Percentiles rank a stretch among this genome's conserved stretches.
Evolutionary conservation across 345 rosid genomes (phyloP).

Genomic region (Lepidium sativum): DNA sequence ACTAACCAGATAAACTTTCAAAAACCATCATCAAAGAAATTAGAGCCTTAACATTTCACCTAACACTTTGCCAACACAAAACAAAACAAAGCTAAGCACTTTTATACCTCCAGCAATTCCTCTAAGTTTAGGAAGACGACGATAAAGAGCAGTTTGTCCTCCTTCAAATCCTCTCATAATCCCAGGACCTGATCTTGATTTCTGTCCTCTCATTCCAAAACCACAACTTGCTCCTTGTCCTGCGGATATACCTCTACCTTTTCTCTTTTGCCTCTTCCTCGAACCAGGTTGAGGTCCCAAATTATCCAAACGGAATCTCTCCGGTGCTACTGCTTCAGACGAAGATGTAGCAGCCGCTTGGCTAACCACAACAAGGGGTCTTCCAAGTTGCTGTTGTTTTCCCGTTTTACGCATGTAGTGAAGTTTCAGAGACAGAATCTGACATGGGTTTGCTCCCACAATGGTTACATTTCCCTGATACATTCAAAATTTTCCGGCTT

Average conservation of each 20-base stretch:
- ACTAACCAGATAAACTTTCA: neutral
- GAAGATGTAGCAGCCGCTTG: conserved; percentile 23
- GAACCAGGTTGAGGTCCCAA: conserved; percentile 91
- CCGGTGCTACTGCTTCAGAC: conserved; percentile 17
- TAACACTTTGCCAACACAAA: conserved; percentile 10
- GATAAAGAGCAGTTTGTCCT: conserved; percentile 90
- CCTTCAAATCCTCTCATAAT: conserved; percentile 86
- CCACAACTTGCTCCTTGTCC: conserved; percentile 95
- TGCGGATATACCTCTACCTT: conserved; percentile 85
- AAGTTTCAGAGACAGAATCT: conserved; percentile 22
- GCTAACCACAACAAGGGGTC: conserved; percentile 26
- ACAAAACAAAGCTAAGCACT: neutral
- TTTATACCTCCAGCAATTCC: conserved; percentile 91
- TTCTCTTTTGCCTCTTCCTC: conserved; percentile 78
- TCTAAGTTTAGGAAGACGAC: conserved; percentile 82
- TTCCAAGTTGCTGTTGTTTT: conserved; percentile 1
- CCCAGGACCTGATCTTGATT: conserved; percentile 91
- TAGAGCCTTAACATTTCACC: conserved; percentile 20
- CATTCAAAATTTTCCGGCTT: neutral
- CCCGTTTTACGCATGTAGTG: conserved; percentile 2
- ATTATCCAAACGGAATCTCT: conserved; percentile 62
- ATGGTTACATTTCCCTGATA: conserved; percentile 35
- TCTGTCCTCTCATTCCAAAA: conserved; percentile 98
- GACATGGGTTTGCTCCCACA: conserved; percentile 22
- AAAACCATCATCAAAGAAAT: neutral